Conservation (phyloP, 345 rosid genomes). For the Microthlaspi erraticum region DNA sequence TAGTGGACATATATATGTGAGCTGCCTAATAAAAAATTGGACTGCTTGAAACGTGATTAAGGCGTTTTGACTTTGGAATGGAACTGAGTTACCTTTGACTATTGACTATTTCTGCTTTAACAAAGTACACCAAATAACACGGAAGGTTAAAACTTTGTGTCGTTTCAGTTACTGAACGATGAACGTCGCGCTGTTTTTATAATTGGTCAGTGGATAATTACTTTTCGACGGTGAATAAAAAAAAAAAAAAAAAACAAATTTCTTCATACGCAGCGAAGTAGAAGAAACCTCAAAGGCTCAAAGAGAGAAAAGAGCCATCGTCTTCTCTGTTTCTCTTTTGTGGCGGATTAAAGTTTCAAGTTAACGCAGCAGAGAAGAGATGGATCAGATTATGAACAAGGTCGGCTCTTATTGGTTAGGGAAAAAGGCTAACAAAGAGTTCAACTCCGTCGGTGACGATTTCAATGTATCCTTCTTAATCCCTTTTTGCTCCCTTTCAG, state of each 20-base stretch:
- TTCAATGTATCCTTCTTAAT: conserved; percentile 54
- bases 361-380: conserved; percentile 31
- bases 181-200: conserved; percentile 23
- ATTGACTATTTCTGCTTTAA: conserved; percentile 3
- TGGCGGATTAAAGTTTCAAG: conserved; percentile 8
- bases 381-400: conserved; percentile 94
- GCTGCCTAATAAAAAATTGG: background rate
- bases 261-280: conserved; percentile 24
- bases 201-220: background rate
- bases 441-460: conserved; percentile 86
- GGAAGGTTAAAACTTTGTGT: background rate
- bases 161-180: background rate
- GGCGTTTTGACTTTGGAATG: conserved; percentile 17
- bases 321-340: conserved; percentile 13
- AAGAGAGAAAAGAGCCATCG: background rate
- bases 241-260: conserved; percentile 6
- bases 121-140: background rate
- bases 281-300: conserved; percentile 1
- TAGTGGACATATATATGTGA: background rate
- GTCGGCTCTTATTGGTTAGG: conserved; percentile 90
- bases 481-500: conserved; percentile 4
- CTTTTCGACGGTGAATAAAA: background rate
- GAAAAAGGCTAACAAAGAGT: conserved; percentile 74
- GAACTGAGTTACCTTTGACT: no score
- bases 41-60: conserved; percentile 11